Evolutionary conservation across 129 eudicot species (phyloP).

Genomic region (Saposhnikovia divaricata): DNA sequence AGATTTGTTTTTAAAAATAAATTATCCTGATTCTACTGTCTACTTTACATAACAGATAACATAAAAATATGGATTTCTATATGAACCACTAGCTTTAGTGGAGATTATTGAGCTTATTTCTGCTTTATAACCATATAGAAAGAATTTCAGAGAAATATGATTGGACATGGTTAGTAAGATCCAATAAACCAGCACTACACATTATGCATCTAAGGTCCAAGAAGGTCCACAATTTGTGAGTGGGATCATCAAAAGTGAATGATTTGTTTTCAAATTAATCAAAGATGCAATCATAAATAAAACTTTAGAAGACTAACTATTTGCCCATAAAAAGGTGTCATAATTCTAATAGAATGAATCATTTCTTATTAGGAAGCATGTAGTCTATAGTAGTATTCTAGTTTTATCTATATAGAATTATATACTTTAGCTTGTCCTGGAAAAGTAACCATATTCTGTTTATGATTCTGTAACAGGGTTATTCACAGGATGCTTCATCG

Average conservation of each 20-base stretch:
- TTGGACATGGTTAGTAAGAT: slow-evolving; percentile 13
- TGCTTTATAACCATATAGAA: slow-evolving; percentile 13
- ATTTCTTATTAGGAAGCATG: neutral
- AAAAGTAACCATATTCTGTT: neutral
- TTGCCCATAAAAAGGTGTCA: neutral
- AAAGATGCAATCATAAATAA: neutral
- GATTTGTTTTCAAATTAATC: neutral
- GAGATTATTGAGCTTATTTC: slow-evolving; percentile 22
- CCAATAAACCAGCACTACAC: slow-evolving; percentile 29
- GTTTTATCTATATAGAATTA: neutral
- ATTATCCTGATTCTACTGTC: neutral
- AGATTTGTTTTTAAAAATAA: neutral
- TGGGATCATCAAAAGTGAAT: neutral
- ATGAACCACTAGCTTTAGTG: slow-evolving; percentile 32
- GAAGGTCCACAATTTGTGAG: slow-evolving; percentile 29
- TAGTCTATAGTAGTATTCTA: neutral
- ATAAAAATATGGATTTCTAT: slow-evolving; percentile 30
- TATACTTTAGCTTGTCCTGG: neutral
- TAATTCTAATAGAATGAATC: neutral
- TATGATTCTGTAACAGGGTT: slow-evolving; percentile 40
- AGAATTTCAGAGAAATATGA: neutral
- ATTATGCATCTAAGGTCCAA: slow-evolving; percentile 3
- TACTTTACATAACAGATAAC: slow-evolving; percentile 23
- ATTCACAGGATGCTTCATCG: slow-evolving; percentile 78
- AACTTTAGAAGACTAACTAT: slow-evolving; percentile 6